Conservation (phyloP, 805 yeast species). For the Candida ortonii region DNA sequence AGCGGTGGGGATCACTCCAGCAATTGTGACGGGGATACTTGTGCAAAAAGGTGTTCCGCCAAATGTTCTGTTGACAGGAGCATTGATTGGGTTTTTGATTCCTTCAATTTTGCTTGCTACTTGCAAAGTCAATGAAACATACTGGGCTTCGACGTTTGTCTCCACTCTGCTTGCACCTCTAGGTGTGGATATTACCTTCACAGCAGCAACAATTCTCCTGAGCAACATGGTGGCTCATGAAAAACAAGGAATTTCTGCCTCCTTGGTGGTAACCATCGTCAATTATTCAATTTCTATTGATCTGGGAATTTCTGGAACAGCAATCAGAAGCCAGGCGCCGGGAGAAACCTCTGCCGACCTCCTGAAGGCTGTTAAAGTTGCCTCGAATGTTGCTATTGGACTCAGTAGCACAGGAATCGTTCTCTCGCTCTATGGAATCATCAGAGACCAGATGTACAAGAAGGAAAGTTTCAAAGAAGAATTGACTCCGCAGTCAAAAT, state of each 20-base stretch:
- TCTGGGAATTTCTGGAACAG: constrained; percentile 1
- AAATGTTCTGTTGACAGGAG: background rate
- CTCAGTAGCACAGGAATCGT: background rate
- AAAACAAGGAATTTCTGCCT: constrained; percentile 1
- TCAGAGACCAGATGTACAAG: background rate
- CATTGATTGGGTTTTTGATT: background rate
- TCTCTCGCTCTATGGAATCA: background rate
- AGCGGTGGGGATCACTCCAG: background rate
- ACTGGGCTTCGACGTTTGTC: constrained; percentile 2
- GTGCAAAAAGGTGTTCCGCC: background rate
- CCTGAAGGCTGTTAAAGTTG: background rate
- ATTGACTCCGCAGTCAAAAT: no score
- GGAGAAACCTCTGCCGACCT: background rate
- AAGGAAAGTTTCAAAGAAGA: background rate
- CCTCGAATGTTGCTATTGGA: background rate
- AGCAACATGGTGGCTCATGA: constrained; percentile 1
- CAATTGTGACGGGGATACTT: background rate
- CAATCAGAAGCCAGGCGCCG: background rate
- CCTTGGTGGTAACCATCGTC: constrained; percentile 1
- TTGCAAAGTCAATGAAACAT: background rate
- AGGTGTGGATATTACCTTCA: constrained; percentile 1
- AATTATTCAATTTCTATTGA: constrained; percentile 2
- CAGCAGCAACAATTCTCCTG: constrained; percentile 1
- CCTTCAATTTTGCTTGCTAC: constrained; percentile 1
- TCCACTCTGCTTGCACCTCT: background rate